Evolutionary conservation across 495 filamentous ascomycete genomes (phyloP).

Genomic region (Barbatosphaeria neglecta): DNA sequence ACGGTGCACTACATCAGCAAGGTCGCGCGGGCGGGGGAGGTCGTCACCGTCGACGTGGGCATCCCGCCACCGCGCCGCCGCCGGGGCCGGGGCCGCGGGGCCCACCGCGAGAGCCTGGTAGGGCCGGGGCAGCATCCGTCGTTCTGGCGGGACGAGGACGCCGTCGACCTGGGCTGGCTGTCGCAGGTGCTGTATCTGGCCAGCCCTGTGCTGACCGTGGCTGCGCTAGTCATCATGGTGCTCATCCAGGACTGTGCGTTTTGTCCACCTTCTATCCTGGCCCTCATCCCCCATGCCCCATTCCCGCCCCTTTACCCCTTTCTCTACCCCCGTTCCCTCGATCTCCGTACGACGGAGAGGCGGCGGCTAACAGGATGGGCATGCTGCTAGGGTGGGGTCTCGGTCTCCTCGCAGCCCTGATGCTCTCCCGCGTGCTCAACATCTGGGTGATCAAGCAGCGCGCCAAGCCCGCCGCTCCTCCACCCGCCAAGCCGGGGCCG

Average conservation of each 20-base stretch:
- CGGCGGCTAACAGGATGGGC: neutral
- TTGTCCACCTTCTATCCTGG: no score
- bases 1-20: constrained; percentile 38
- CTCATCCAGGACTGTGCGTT: constrained; percentile 33
- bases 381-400: constrained; percentile 33
- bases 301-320: neutral
- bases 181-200: constrained; percentile 33
- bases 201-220: constrained; percentile 30
- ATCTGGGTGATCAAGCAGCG: constrained; percentile 42
- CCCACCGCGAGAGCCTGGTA: constrained; percentile 1
- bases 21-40: constrained; percentile 31
- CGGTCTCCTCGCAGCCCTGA: constrained; percentile 28
- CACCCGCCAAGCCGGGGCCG: neutral
- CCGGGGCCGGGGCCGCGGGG: constrained; percentile 6
- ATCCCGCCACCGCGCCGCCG: constrained; percentile 8
- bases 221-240: constrained; percentile 25
- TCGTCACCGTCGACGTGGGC: constrained; percentile 35
- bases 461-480: constrained; percentile 9
- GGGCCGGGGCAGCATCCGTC: constrained; percentile 18
- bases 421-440: constrained; percentile 43
- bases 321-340: neutral
- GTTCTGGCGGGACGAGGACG: constrained; percentile 17
- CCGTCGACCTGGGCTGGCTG: constrained; percentile 21
- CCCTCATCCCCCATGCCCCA: no score
- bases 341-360: neutral